Base-by-base conservation (phyloP, 768 basidiomycete genomes). In the Trichaptum fuscoviolaceum region DNA sequence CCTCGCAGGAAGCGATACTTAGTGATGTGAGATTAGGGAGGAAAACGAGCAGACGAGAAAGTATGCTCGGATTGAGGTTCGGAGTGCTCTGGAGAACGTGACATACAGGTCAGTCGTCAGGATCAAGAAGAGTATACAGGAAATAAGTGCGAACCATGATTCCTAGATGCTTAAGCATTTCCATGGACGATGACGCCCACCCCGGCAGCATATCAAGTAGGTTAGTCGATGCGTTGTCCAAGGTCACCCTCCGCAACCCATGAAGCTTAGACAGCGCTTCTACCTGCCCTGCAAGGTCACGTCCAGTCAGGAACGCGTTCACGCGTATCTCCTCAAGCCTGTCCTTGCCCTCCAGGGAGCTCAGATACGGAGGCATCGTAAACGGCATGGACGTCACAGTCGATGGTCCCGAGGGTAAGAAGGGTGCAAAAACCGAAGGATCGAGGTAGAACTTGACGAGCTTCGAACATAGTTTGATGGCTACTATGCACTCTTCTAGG, bases 181-280 rank as follows among this genome's bases (percentile, higher is more conserved):
- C 73, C 60, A 75, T 74, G 59, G 87, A 72, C 34, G 71, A 71
- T 7, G 71, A 70, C 1, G 80, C 74, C 90, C 91, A 92, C 25
- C 69, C 73, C 17, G 90, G 87, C 24, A 93, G 71, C 7, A 78
- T 69, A 71, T 89, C 83, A 63, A 89, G 76, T 24, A 88, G 75
- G 69, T 83, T 84, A 86, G 87, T 87, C 2, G 85, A 85, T n/a
- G 86, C 84, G 63, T 75, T 79, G 63, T 91, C 86, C 30, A 93
- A 75, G 6, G 81, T 76, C 17, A 93, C 70, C 24, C 73, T 79
- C 15, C 78, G 78, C 35, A 90, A 72, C 0, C 74, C 74, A 23
- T 68, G 67, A 20, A 86, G 67, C 25, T 79, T 71, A 15, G 77
- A 66, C 26, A 91, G 77, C 64, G 79, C 74, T 23, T 75, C 70